These are phyloP conservation scores for Trypanosoma melophagium DNA, from an alignment of 208 protist genomes.

Conservation along the genomic window DNA sequence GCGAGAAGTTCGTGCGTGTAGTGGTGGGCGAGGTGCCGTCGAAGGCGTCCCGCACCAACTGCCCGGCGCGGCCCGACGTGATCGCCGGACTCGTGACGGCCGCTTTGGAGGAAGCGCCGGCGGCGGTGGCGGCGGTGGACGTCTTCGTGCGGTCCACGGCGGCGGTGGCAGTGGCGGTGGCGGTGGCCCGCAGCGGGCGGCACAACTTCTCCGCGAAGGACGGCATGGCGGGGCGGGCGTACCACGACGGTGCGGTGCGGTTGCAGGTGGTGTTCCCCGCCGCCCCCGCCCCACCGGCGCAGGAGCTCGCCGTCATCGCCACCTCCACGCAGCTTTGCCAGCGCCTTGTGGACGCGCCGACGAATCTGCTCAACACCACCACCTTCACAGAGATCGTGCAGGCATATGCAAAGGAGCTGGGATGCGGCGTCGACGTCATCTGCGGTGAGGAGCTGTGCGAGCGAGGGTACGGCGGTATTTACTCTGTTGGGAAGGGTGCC, in stretches of 20 bases:
- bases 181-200: constrained; percentile 43
- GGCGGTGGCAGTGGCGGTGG: constrained; percentile 44
- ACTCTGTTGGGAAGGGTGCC: constrained; percentile 70
- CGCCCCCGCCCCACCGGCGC: constrained; percentile 36
- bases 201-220: constrained; percentile 56
- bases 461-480: constrained; percentile 72
- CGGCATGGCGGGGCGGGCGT: constrained; percentile 32
- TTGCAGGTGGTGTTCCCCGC: constrained; percentile 56
- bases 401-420: constrained; percentile 48
- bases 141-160: constrained; percentile 49
- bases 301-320: constrained; percentile 57
- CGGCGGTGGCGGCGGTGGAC: constrained; percentile 35
- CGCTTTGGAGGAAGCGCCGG: constrained; percentile 18
- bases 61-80: constrained; percentile 59
- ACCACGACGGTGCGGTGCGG: constrained; percentile 20
- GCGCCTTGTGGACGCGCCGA: constrained; percentile 81
- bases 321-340: constrained; percentile 75
- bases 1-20: constrained; percentile 32
- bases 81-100: constrained; percentile 35
- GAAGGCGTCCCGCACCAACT: constrained; percentile 63
- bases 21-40: constrained; percentile 49
- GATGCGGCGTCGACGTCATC: constrained; percentile 51
- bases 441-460: constrained; percentile 72
- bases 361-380: constrained; percentile 70
- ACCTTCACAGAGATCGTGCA: constrained; percentile 64